These are phyloP conservation scores for Fusarium albidum DNA, from an alignment of 2,329 filamentous ascomycete genomes.

Conservation along the genomic window DNA sequence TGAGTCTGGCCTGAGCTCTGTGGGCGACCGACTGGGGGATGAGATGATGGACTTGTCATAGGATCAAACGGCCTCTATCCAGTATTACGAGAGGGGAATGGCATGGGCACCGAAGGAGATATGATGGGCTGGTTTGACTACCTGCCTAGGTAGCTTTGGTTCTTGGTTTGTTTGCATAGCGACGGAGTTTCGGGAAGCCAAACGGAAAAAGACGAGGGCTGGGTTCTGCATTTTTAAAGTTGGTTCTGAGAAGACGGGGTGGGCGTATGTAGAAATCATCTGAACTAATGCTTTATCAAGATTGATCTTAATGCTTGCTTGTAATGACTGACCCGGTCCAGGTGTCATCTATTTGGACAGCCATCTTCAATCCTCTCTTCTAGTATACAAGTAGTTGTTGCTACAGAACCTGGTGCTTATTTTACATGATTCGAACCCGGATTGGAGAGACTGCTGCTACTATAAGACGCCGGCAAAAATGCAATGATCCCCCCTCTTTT, in stretches of 20 bases:
- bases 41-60: slow-evolving; percentile 60
- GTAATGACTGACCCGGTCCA: too few species aligned
- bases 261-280: too few species aligned
- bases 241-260: too few species aligned
- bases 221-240: too few species aligned
- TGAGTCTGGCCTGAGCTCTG: slow-evolving; percentile 65
- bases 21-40: slow-evolving; percentile 57
- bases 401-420: slow-evolving; percentile 7
- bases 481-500: too few species aligned
- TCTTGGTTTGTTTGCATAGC: slow-evolving; percentile 40
- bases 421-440: slow-evolving; percentile 7
- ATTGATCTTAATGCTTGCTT: too few species aligned
- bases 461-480: slow-evolving; percentile 4
- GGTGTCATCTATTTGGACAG: slow-evolving; percentile 5
- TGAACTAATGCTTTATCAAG: too few species aligned
- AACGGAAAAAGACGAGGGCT: background rate
- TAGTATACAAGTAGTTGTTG: slow-evolving; percentile 20
- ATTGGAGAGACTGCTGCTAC: slow-evolving; percentile 13
- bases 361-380: slow-evolving; percentile 3
- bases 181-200: slow-evolving; percentile 38
- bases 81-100: background rate
- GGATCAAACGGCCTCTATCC: background rate
- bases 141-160: too few species aligned
- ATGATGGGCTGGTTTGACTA: background rate
- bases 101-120: background rate